Conservation (phyloP, 768 basidiomycete species). For the Psilocybe tampanensis region DNA sequence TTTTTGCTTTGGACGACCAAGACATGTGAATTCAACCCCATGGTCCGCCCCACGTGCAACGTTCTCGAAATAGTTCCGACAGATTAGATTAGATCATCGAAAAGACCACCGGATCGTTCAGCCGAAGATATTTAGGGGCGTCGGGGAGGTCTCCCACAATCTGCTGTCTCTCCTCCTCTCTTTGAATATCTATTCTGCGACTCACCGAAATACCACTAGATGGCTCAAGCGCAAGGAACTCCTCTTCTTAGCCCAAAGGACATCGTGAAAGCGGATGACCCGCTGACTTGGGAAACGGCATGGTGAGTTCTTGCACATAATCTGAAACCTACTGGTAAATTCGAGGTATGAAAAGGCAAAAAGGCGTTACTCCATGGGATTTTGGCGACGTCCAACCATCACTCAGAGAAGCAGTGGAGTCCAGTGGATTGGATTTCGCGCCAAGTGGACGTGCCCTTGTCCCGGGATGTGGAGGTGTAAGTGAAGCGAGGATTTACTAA, state of each 20-base stretch:
- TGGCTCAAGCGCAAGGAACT: not conserved
- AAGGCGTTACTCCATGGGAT: constrained; percentile 65
- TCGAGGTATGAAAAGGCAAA: not conserved
- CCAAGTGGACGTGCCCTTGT: constrained; percentile 31
- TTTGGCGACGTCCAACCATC: constrained; percentile 55
- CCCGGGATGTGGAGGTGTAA: constrained; percentile 52
- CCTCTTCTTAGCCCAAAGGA: constrained; percentile 3
- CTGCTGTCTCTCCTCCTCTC: too few relatives aligned
- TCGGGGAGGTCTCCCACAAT: too few relatives aligned
- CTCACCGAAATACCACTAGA: too few relatives aligned
- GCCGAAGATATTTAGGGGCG: too few relatives aligned
- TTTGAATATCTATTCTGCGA: too few relatives aligned
- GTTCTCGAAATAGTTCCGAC: too few relatives aligned
- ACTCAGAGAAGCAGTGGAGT: constrained; percentile 51
- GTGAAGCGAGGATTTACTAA: constrained; percentile 1
- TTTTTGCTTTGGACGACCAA: not conserved
- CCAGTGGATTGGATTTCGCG: constrained; percentile 46
- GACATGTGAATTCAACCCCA: not conserved
- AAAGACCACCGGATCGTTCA: too few relatives aligned
- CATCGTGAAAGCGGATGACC: constrained; percentile 26
- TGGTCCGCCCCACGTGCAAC: not conserved
- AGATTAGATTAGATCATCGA: too few relatives aligned
- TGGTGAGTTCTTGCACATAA: constrained; percentile 20
- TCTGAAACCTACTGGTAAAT: not conserved
- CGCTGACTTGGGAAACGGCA: constrained; percentile 28